Percentiles rank a stretch among this genome's conserved stretches.
phyloP scores from a whole-genome alignment of 805 yeast species.

The Kluyveromyces starmeri region DNA sequence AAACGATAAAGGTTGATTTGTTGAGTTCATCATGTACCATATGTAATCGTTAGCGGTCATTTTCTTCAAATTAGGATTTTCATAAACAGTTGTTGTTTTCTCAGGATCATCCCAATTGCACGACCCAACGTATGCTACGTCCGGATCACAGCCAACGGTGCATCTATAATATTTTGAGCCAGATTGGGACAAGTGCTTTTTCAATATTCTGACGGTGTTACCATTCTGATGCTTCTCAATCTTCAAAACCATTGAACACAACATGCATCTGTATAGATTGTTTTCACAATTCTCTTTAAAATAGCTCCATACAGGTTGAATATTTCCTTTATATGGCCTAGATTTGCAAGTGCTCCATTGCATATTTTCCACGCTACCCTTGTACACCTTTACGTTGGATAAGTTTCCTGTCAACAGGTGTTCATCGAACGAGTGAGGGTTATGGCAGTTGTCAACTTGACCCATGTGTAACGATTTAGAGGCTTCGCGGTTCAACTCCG shows the following conservation, averaged over 20 bases:
- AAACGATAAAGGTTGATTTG: slow-evolving; percentile 4
- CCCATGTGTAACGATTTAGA: not conserved
- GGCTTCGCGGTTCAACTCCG: too few species aligned
- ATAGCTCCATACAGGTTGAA: slow-evolving; percentile 5
- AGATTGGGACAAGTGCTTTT: slow-evolving; percentile 3
- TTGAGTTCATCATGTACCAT: slow-evolving; percentile 5
- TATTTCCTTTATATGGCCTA: slow-evolving; percentile 3
- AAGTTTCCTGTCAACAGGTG: slow-evolving; percentile 1
- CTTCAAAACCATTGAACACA: slow-evolving; percentile 4
- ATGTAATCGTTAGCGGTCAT: slow-evolving; percentile 4
- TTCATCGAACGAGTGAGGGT: not conserved
- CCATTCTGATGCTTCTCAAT: slow-evolving; percentile 5
- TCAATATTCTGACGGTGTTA: slow-evolving; percentile 4
- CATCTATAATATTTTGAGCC: slow-evolving; percentile 5
- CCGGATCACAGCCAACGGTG: slow-evolving; percentile 3
- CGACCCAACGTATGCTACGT: not conserved
- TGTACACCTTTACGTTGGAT: slow-evolving; percentile 4
- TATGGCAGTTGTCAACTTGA: not conserved
- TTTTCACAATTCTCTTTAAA: slow-evolving; percentile 3
- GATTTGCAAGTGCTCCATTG: slow-evolving; percentile 1
- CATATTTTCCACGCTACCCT: slow-evolving; percentile 2
- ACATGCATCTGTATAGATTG: slow-evolving; percentile 4
- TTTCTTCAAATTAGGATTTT: not conserved
- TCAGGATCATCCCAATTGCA: slow-evolving; percentile 3
- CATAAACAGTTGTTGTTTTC: not conserved